These are phyloP conservation scores for Paramecium octaurelia DNA, from an alignment of 73 alveolate genomes.

Conservation along the genomic window DNA sequence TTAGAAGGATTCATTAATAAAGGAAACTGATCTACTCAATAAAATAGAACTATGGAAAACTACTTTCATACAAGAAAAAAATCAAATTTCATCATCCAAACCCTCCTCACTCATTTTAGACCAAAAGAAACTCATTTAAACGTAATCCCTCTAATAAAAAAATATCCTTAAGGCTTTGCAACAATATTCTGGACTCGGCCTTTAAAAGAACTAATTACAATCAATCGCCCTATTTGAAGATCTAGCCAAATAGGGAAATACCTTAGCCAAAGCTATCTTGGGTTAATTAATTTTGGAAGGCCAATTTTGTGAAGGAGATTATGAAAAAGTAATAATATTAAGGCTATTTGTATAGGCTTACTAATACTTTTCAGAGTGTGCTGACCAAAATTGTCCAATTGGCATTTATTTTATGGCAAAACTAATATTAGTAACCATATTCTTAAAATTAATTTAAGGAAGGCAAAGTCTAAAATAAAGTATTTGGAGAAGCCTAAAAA, in stretches of 20 bases:
- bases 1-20: not conserved
- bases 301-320: not conserved
- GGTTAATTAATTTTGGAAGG: not conserved
- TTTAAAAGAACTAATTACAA: not conserved
- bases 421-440: not conserved
- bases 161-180: not conserved
- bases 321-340: not conserved
- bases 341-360: not conserved
- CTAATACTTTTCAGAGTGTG: not conserved
- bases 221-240: not conserved
- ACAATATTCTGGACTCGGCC: not conserved
- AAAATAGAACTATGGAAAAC: not conserved
- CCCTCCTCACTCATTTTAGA: not conserved
- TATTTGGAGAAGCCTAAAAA: not conserved
- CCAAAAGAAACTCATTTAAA: not conserved
- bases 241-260: not conserved
- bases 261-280: not conserved
- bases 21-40: not conserved
- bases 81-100: not conserved
- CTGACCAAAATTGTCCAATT: not conserved
- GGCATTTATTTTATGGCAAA: not conserved
- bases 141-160: not conserved
- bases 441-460: not conserved
- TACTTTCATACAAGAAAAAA: not conserved
- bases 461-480: not conserved